These are phyloP conservation scores for Blastobotrys indianensis DNA, from an alignment of 1,139 yeast species.

Conservation along the genomic window DNA sequence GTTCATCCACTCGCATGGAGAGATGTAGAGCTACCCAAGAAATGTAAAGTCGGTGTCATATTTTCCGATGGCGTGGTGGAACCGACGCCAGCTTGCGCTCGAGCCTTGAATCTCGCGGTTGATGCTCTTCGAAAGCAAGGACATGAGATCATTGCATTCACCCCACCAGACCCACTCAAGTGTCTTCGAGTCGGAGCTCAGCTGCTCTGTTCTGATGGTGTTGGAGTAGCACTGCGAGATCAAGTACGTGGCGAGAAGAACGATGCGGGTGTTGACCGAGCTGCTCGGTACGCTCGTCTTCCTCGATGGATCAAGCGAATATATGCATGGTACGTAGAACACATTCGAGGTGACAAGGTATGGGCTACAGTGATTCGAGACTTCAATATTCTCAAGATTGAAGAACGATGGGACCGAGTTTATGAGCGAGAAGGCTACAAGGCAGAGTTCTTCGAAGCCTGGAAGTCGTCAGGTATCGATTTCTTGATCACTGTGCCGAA, in stretches of 20 bases:
- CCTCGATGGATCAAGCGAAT: slow-evolving; percentile 35
- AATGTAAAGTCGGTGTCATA: slow-evolving; percentile 44
- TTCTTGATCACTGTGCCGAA: slow-evolving; percentile 37
- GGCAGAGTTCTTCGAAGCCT: slow-evolving; percentile 33
- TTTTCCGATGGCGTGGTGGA: slow-evolving; percentile 42
- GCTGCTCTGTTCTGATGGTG: slow-evolving; percentile 34
- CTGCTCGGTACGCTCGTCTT: slow-evolving; percentile 29
- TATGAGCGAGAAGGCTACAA: slow-evolving; percentile 38
- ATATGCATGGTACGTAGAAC: slow-evolving; percentile 35
- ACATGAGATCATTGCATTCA: slow-evolving; percentile 57
- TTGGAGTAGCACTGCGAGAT: slow-evolving; percentile 31
- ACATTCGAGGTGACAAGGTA: slow-evolving; percentile 33
- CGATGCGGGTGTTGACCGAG: slow-evolving; percentile 37
- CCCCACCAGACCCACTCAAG: slow-evolving; percentile 39
- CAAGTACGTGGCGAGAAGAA: slow-evolving; percentile 33
- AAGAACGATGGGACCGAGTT: slow-evolving; percentile 37
- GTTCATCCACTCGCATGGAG: slow-evolving; percentile 60
- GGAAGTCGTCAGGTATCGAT: slow-evolving; percentile 36
- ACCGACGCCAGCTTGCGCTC: slow-evolving; percentile 58
- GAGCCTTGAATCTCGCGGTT: slow-evolving; percentile 46
- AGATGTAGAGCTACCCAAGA: slow-evolving; percentile 39
- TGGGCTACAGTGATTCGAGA: slow-evolving; percentile 40
- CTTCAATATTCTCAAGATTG: slow-evolving; percentile 35
- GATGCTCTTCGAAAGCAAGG: slow-evolving; percentile 48
- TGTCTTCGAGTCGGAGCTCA: slow-evolving; percentile 38